Percentiles rank a stretch among this genome's conserved stretches.
phyloP scores from a whole-genome alignment of 352 stramenopile genomes.

The Pythium myriotylum region DNA sequence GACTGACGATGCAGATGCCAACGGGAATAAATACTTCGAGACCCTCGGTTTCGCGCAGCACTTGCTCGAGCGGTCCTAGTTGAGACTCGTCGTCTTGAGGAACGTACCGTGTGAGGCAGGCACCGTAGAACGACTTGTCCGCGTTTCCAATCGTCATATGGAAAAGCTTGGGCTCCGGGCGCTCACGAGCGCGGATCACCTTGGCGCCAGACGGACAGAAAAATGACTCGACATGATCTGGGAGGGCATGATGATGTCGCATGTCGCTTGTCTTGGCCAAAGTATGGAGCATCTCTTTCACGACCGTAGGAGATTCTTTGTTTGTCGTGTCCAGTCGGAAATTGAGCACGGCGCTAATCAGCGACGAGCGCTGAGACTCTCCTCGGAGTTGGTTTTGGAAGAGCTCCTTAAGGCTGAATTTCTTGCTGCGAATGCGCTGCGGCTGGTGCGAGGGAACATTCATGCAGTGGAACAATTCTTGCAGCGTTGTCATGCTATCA shows the following conservation, averaged over 20 bases:
- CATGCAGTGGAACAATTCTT: conserved; percentile 90
- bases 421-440: conserved; percentile 70
- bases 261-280: conserved; percentile 70
- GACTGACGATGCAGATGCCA: conserved; percentile 81
- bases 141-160: conserved; percentile 84
- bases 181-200: conserved; percentile 59
- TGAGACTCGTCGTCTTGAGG: conserved; percentile 64
- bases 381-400: conserved; percentile 66
- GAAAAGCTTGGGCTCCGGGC: conserved; percentile 69
- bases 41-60: conserved; percentile 80
- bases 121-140: conserved; percentile 82
- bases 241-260: conserved; percentile 75
- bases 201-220: conserved; percentile 66
- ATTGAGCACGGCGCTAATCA: conserved; percentile 73
- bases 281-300: conserved; percentile 74
- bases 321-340: conserved; percentile 70
- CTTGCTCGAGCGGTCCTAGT: conserved; percentile 72
- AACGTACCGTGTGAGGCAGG: conserved; percentile 82
- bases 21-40: conserved; percentile 78
- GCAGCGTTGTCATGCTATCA: conserved; percentile 81
- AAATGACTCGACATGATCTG: conserved; percentile 84
- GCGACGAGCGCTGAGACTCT: conserved; percentile 57
- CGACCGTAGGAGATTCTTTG: conserved; percentile 53
- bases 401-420: conserved; percentile 64
- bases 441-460: conserved; percentile 84